Conservation (phyloP, 75 land plant species). For the Cryptomeria japonica region DNA sequence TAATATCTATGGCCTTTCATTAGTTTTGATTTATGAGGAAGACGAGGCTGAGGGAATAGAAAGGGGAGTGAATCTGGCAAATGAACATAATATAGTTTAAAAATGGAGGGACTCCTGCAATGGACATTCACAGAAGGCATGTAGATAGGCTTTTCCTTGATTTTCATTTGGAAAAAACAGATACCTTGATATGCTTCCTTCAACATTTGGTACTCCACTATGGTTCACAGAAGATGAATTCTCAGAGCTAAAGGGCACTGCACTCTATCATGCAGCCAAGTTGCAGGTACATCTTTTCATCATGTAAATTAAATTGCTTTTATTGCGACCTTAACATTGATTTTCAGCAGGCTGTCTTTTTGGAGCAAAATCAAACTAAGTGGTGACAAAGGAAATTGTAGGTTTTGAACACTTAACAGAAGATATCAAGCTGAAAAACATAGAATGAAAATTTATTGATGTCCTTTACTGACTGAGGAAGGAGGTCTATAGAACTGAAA, state of each 20-base stretch:
- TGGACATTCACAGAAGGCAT: neutral
- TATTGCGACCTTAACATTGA: neutral
- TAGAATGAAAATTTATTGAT: neutral
- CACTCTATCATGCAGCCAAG: constrained; percentile 66
- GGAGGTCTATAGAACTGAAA: neutral
- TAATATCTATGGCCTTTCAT: neutral
- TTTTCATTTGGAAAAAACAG: constrained; percentile 27
- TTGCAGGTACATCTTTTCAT: constrained; percentile 54
- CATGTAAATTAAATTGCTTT: neutral
- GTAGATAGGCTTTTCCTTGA: neutral
- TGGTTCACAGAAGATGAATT: constrained; percentile 89
- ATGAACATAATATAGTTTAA: neutral
- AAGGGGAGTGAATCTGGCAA: neutral
- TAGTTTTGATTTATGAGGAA: neutral
- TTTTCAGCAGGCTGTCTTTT: neutral
- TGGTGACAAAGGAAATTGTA: neutral
- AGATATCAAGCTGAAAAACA: neutral
- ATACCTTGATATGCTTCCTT: constrained; percentile 87
- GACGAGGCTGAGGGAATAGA: neutral
- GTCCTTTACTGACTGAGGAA: neutral
- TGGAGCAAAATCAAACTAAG: neutral
- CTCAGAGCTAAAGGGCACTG: constrained; percentile 78
- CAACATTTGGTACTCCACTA: constrained; percentile 75
- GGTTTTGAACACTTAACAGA: neutral
- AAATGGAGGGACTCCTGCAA: neutral